Conservation (phyloP, 495 filamentous ascomycete species). For the Achaetomiella virescens region DNA sequence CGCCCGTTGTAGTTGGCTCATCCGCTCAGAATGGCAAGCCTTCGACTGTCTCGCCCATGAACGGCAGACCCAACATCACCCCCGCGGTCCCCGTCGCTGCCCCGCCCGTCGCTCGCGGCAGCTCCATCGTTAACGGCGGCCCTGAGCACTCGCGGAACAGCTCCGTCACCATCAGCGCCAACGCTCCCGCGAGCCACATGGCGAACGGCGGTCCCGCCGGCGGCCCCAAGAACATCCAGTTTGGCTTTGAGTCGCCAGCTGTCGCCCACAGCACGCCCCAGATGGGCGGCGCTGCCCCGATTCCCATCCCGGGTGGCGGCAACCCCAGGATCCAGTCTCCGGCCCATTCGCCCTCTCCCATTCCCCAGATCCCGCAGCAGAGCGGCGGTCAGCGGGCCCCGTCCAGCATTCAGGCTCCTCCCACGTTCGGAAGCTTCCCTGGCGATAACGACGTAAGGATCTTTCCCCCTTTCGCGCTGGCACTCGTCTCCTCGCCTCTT, state of each 20-base stretch:
- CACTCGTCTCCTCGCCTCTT: not conserved
- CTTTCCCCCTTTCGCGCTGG: not conserved
- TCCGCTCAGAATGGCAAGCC: constrained; percentile 76
- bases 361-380: constrained; percentile 71
- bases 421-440: constrained; percentile 79
- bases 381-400: constrained; percentile 82
- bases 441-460: constrained; percentile 67
- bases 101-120: constrained; percentile 56
- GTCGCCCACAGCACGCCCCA: constrained; percentile 55
- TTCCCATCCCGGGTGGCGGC: constrained; percentile 54
- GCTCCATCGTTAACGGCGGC: constrained; percentile 49
- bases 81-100: constrained; percentile 56
- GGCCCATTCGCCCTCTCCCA: constrained; percentile 77
- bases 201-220: constrained; percentile 64
- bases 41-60: constrained; percentile 65
- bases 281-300: constrained; percentile 50
- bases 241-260: constrained; percentile 74
- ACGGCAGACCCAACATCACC: constrained; percentile 69
- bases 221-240: constrained; percentile 59
- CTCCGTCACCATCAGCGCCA: constrained; percentile 80
- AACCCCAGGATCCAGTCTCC: constrained; percentile 66
- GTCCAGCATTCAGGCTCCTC: constrained; percentile 54
- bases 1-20: constrained; percentile 62
- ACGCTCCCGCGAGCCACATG: constrained; percentile 64
- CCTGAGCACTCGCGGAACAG: constrained; percentile 73